phyloP scores from a whole-genome alignment of 306 rosid genomes.

The Quercus ilex region DNA sequence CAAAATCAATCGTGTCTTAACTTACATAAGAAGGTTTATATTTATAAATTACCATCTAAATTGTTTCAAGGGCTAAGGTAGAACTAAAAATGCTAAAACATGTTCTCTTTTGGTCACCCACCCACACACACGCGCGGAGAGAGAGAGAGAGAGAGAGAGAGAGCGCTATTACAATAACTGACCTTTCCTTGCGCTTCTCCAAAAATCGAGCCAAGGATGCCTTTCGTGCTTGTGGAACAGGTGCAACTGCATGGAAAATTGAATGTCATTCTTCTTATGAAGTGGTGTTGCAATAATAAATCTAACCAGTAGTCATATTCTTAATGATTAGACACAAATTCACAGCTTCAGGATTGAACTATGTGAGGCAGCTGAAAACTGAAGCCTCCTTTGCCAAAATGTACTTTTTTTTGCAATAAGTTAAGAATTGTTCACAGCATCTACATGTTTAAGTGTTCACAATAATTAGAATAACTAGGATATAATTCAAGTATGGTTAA shows the following conservation, averaged over 20 bases:
- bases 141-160: neutral
- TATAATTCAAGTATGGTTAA: neutral
- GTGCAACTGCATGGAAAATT: constrained; percentile 25
- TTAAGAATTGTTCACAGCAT: neutral
- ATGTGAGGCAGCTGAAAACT: neutral
- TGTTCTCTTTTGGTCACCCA: neutral
- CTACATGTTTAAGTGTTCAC: neutral
- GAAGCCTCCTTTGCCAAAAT: neutral
- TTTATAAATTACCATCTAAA: neutral
- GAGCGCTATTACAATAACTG: neutral
- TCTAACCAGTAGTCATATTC: constrained; percentile 12
- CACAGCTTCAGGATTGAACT: neutral
- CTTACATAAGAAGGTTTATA: neutral
- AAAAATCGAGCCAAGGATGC: constrained; percentile 90
- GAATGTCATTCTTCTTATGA: neutral
- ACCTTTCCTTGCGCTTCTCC: constrained; percentile 96
- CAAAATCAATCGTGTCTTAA: neutral
- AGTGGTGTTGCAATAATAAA: neutral
- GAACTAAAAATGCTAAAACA: neutral
- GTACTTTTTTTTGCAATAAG: neutral
- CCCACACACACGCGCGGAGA: too few species aligned
- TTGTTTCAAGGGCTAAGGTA: neutral
- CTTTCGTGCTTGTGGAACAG: constrained; percentile 90
- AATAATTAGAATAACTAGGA: neutral
- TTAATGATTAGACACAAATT: neutral